Evolutionary conservation across 495 filamentous ascomycete species (phyloP).

Genomic region (Talaromyces nanjingensis): DNA sequence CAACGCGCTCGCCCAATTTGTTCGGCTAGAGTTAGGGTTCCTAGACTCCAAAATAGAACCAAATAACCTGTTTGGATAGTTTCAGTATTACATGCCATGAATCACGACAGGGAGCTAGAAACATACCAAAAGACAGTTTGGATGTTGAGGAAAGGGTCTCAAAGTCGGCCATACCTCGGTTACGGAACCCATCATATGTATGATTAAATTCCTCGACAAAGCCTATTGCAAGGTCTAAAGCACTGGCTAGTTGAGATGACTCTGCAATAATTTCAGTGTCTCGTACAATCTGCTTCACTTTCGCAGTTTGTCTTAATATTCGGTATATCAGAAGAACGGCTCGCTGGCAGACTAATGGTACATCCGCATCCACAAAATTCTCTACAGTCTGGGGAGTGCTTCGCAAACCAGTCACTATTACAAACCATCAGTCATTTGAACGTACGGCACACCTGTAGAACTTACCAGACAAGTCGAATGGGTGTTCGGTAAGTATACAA

Average conservation of each 20-base stretch:
- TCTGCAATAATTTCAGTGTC: background rate
- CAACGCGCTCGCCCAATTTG: background rate
- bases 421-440: background rate
- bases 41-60: background rate
- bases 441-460: background rate
- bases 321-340: background rate
- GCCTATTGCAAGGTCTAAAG: background rate
- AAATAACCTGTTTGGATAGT: background rate
- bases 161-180: background rate
- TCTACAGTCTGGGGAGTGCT: background rate
- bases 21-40: background rate
- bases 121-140: background rate
- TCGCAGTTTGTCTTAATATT: background rate
- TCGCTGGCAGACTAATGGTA: background rate
- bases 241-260: background rate
- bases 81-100: background rate
- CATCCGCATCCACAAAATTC: background rate
- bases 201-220: background rate
- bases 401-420: background rate
- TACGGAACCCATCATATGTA: background rate
- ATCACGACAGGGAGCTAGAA: background rate
- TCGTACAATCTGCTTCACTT: background rate
- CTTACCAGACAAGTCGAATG: background rate
- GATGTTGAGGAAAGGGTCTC: background rate
- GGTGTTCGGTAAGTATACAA: background rate